Percentiles rank a stretch among this genome's conserved stretches.
phyloP scores from a whole-genome alignment of 2,329 filamentous ascomycete genomes.

The Tolypocladium tropicale region DNA sequence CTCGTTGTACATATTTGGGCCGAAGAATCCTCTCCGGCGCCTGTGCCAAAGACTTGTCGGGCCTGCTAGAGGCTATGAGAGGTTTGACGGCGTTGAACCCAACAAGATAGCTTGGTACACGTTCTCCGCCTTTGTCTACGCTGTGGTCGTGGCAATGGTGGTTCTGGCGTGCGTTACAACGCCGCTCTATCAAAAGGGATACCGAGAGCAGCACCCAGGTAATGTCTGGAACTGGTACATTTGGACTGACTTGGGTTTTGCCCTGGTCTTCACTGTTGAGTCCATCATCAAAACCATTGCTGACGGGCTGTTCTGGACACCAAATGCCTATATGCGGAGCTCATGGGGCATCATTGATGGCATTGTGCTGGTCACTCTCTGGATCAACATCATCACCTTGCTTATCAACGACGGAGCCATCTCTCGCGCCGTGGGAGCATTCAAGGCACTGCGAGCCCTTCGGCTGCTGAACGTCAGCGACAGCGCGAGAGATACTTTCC shows the following conservation, averaged over 20 bases:
- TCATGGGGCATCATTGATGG: conserved; percentile 96
- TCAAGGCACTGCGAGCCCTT: conserved; percentile 89
- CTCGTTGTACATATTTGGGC: conserved; percentile 76
- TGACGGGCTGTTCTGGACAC: conserved; percentile 92
- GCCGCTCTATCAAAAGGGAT: conserved; percentile 84
- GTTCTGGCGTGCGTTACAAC: conserved; percentile 89
- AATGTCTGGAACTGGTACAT: conserved; percentile 80
- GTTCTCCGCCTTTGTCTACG: conserved; percentile 90
- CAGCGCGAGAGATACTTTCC: conserved; percentile 90
- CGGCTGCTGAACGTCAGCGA: conserved; percentile 92
- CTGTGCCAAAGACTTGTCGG: conserved; percentile 86
- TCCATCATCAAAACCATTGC: conserved; percentile 87
- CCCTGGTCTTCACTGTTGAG: conserved; percentile 75
- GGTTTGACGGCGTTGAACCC: conserved; percentile 82
- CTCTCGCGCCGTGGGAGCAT: conserved; percentile 85
- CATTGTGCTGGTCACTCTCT: conserved; percentile 81
- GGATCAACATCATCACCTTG: conserved; percentile 85
- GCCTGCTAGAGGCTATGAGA: conserved; percentile 75
- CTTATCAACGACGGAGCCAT: conserved; percentile 74
- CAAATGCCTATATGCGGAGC: conserved; percentile 92
- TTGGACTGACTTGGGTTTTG: conserved; percentile 86
- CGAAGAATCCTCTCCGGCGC: conserved; percentile 65
- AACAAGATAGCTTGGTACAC: conserved; percentile 85
- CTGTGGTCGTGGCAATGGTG: conserved; percentile 96
- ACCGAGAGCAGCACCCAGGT: conserved; percentile 54